A percentile compares a stretch with the other conserved stretches of the same genome.
Conservation (phyloP, 495 filamentous ascomycete genomes). For the Hyphodiscus hymeniophilus region DNA sequence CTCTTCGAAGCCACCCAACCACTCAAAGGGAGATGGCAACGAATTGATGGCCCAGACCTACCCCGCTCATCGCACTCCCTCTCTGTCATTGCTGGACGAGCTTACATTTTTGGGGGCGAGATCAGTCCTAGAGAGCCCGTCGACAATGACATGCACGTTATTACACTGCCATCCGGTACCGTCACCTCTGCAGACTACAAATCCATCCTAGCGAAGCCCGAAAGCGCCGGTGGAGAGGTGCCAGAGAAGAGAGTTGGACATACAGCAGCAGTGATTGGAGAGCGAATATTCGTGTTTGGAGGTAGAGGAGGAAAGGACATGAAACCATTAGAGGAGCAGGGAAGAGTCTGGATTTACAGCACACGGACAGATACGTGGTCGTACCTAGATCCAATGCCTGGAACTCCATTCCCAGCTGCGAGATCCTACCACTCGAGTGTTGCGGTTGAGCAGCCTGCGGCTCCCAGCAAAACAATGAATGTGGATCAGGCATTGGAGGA, state of each 20-base stretch:
- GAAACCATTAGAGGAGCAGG: conserved; percentile 47
- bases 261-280: conserved; percentile 47
- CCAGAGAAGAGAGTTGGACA: conserved; percentile 48
- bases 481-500: conserved; percentile 34
- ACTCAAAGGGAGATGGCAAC: conserved; percentile 48
- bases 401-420: conserved; percentile 30
- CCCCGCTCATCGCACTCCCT: conserved; percentile 64
- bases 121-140: conserved; percentile 40
- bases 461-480: conserved; percentile 36
- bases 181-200: conserved; percentile 46
- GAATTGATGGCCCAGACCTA: conserved; percentile 44
- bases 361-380: conserved; percentile 49
- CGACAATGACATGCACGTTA: conserved; percentile 61
- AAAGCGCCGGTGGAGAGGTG: conserved; percentile 29
- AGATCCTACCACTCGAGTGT: conserved; percentile 40
- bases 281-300: conserved; percentile 57
- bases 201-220: conserved; percentile 35
- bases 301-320: conserved; percentile 39
- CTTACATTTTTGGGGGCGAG: conserved; percentile 65
- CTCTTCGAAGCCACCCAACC: conserved; percentile 17
- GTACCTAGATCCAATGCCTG: conserved; percentile 40
- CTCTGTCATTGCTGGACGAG: conserved; percentile 54
- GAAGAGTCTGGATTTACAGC: conserved; percentile 58
- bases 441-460: conserved; percentile 36
- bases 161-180: conserved; percentile 49